Evolutionary conservation across 1,139 yeast genomes (phyloP).

Genomic region (Candida frijolesensis): DNA sequence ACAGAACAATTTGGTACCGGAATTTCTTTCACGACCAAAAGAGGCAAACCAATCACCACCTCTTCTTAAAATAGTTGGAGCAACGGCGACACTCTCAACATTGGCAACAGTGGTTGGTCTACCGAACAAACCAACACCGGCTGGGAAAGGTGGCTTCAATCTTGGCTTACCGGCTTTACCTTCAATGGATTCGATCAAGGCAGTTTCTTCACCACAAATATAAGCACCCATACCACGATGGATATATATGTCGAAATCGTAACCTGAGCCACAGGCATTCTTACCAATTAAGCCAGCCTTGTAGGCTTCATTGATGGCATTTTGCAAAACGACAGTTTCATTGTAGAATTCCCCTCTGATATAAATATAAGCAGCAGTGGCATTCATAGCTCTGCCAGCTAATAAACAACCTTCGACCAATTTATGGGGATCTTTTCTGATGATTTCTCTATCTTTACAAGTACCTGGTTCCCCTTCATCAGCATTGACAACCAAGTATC

Average conservation of each 20-base stretch:
- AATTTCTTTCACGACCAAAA: constrained; percentile 81
- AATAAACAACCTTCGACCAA: constrained; percentile 84
- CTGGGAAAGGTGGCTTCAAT: constrained; percentile 92
- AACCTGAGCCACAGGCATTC: constrained; percentile 85
- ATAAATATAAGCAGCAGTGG: constrained; percentile 88
- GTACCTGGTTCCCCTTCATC: constrained; percentile 96
- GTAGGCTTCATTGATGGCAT: constrained; percentile 85
- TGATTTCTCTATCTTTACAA: constrained; percentile 87
- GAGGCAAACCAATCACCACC: constrained; percentile 86
- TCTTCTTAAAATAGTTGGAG: constrained; percentile 85
- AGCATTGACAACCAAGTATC: constrained; percentile 85
- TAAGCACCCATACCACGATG: constrained; percentile 94
- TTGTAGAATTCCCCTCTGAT: constrained; percentile 87
- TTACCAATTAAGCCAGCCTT: constrained; percentile 77
- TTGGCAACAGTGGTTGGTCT: constrained; percentile 89
- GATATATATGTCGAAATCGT: constrained; percentile 75
- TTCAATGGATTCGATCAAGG: constrained; percentile 81
- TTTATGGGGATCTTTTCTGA: constrained; percentile 88
- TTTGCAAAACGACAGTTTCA: constrained; percentile 71
- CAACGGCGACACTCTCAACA: constrained; percentile 86
- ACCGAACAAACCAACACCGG: constrained; percentile 88
- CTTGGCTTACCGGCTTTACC: constrained; percentile 94
- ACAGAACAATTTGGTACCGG: constrained; percentile 81
- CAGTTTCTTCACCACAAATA: constrained; percentile 90
- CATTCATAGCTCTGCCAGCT: constrained; percentile 91